Base-by-base conservation (phyloP, 169 alveolate species). In the Eimeria necatrix region DNA sequence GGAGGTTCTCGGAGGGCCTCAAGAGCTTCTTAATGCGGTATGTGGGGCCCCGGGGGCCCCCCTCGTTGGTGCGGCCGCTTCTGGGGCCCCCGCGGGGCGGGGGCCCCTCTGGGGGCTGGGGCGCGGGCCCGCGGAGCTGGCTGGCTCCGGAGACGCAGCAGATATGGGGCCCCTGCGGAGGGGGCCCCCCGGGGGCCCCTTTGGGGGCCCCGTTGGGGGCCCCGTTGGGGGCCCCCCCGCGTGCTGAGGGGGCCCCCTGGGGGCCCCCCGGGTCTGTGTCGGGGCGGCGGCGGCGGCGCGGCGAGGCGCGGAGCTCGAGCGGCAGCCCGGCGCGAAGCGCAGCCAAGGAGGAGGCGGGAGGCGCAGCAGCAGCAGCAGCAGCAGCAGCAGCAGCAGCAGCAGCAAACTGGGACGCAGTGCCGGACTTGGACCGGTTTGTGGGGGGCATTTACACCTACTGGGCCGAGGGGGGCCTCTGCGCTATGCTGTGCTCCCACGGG, bases 381-480 rank as follows among this genome's bases (percentile, higher is more conserved):
- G 46, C 80, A 16, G 80, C 80, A 70, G 3, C 49, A 70, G 80
- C 80, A 18, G 80, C 80, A 70, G 85, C 8, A 14, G 2, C 32
- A 46, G 52, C 60, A 10, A 46, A 56, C 26, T 26, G 85, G 85
- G 85, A 74, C 32, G 85, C 59, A 12, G 85, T 26, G 4, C 59
- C 60, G 12, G 85, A 41, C 22, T 46, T 74, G 85, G 85, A 88
- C 49, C 9, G 49, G 68, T 88, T 88, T 88, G 51, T 88, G 7
- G 48, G 6, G 8, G 84, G 88, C 18, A 41, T 91, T 56, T 91
- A 71, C 60, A 20, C 68, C n/a, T 91, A 91, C 83, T 91, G 88
- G 90, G 64, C 49, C 32, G 95, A 73, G 16, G 88, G 88, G 59
- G 95, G 95, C 4, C 51, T 80, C 49, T 61, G 20, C 22, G 95